Evolutionary conservation across 2,329 filamentous ascomycete species (phyloP).

Genomic region (Cryoendolithus antarcticus): DNA sequence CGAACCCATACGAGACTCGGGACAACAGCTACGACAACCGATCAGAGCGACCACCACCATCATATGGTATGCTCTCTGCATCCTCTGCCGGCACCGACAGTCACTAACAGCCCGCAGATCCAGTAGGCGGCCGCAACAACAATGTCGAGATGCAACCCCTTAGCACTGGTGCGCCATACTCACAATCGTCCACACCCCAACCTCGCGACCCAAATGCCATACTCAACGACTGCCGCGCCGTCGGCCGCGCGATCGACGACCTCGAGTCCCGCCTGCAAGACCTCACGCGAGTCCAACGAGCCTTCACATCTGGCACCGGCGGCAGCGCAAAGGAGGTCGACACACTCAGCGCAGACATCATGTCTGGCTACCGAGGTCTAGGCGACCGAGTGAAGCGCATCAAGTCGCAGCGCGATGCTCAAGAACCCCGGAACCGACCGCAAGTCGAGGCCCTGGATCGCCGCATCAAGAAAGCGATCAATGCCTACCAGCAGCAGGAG

Average conservation of each 20-base stretch:
- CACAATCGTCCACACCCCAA: constrained; percentile 3
- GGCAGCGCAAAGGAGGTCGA: constrained; percentile 57
- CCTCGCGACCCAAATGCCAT: constrained; percentile 58
- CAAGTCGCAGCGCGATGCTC: constrained; percentile 66
- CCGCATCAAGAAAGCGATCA: constrained; percentile 67
- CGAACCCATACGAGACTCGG: constrained; percentile 40
- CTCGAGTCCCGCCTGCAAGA: constrained; percentile 62
- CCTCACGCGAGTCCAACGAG: constrained; percentile 58
- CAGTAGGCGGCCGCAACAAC: neutral
- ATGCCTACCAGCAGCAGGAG: constrained; percentile 70
- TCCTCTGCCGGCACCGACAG: neutral
- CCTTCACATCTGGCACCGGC: constrained; percentile 56
- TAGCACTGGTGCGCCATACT: neutral
- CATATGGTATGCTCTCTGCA: constrained; percentile 15
- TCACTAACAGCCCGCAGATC: neutral
- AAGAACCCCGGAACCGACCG: constrained; percentile 57
- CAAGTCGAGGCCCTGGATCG: constrained; percentile 75
- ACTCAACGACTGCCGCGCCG: constrained; percentile 71
- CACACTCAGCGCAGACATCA: constrained; percentile 62
- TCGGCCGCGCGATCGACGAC: constrained; percentile 63
- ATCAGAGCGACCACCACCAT: constrained; percentile 15
- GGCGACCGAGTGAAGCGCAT: constrained; percentile 68
- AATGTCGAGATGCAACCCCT: neutral
- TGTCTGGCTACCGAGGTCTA: constrained; percentile 68
- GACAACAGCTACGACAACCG: constrained; percentile 19